Evolutionary conservation across 208 protist species (phyloP).

Genomic region (Leptomonas pyrrhocoris): DNA sequence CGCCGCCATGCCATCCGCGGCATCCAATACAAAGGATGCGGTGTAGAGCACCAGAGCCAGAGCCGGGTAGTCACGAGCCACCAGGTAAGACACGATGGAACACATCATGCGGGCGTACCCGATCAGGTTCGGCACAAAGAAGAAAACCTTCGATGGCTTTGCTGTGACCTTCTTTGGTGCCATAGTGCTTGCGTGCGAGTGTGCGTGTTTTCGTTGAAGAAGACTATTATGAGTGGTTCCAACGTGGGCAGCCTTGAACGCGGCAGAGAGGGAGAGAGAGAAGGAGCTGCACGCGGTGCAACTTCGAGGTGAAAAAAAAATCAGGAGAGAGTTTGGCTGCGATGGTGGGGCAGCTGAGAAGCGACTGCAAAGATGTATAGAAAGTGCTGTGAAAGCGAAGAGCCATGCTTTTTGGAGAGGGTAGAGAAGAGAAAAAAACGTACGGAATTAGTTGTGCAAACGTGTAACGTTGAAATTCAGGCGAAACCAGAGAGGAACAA

Average conservation of each 20-base stretch:
- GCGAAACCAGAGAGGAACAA: too few relatives aligned
- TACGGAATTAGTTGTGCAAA: too few relatives aligned
- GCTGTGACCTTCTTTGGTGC: constrained; percentile 12
- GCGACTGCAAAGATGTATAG: too few relatives aligned
- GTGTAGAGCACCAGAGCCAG: constrained; percentile 85
- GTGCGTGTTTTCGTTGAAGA: not conserved
- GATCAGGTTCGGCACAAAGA: constrained; percentile 93
- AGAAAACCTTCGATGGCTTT: constrained; percentile 39
- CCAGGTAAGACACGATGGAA: constrained; percentile 68
- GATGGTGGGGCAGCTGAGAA: too few relatives aligned
- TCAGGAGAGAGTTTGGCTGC: too few relatives aligned
- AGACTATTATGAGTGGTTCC: too few relatives aligned
- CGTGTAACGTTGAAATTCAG: too few relatives aligned
- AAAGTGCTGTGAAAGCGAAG: not conserved
- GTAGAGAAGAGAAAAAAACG: constrained; percentile 17
- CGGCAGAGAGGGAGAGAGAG: not conserved
- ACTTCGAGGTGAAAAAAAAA: too few relatives aligned
- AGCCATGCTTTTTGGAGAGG: too few relatives aligned
- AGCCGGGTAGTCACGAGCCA: constrained; percentile 65
- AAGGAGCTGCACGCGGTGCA: too few relatives aligned
- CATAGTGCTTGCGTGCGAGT: constrained; percentile 21
- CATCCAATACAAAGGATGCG: constrained; percentile 87
- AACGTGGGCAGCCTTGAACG: too few relatives aligned
- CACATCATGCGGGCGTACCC: constrained; percentile 86
- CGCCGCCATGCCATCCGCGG: constrained; percentile 89